These are phyloP conservation scores for Yarrowia phangngaensis DNA, from an alignment of 805 yeast species.

Conservation along the genomic window DNA sequence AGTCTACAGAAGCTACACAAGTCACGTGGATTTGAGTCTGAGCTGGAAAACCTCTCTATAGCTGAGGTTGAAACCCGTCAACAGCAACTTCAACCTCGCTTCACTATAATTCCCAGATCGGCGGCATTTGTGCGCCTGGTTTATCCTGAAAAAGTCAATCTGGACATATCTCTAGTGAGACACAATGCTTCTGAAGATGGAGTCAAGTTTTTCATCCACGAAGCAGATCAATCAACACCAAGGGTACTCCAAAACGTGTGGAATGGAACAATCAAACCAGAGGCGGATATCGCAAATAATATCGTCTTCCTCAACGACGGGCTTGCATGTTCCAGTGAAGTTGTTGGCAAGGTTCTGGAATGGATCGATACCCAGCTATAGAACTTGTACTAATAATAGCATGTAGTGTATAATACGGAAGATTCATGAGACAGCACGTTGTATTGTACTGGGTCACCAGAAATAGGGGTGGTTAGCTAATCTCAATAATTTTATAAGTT, in stretches of 20 bases:
- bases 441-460: not conserved
- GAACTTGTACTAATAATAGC: conserved; percentile 5
- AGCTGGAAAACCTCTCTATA: not conserved
- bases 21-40: not conserved
- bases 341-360: conserved; percentile 20
- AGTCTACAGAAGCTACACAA: conserved; percentile 29
- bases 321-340: conserved; percentile 1
- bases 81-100: conserved; percentile 1
- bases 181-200: not conserved
- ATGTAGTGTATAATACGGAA: not conserved
- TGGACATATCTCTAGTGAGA: conserved; percentile 15
- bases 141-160: conserved; percentile 6
- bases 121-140: conserved; percentile 22
- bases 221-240: not conserved
- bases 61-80: conserved; percentile 13
- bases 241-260: conserved; percentile 8
- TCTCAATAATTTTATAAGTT: too few relatives aligned
- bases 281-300: not conserved
- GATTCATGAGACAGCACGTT: not conserved
- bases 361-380: conserved; percentile 6
- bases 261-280: not conserved
- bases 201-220: conserved; percentile 11
- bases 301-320: conserved; percentile 11
- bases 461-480: too few relatives aligned
- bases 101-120: conserved; percentile 19